Conservation (phyloP, 2,329 filamentous ascomycete genomes). For the Monilinia polystroma region DNA sequence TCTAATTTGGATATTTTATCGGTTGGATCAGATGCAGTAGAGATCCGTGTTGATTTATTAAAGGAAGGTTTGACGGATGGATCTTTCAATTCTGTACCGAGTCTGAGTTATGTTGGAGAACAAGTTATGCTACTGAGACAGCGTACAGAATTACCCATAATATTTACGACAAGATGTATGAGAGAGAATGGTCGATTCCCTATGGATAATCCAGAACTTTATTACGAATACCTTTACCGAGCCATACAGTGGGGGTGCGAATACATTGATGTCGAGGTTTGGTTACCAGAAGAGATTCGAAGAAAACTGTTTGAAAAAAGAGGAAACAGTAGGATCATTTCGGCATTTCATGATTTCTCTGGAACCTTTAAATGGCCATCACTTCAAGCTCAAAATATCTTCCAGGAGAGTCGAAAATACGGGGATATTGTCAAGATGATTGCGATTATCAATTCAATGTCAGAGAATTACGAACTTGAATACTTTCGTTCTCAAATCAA, state of each 20-base stretch:
- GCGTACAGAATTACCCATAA: slow-evolving; percentile 83
- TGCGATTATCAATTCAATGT: slow-evolving; percentile 74
- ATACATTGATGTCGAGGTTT: slow-evolving; percentile 86
- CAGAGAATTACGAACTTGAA: slow-evolving; percentile 87
- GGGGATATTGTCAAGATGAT: slow-evolving; percentile 93
- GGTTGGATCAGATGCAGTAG: slow-evolving; percentile 81
- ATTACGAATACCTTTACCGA: slow-evolving; percentile 75
- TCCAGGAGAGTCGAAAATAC: slow-evolving; percentile 68
- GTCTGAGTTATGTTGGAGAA: slow-evolving; percentile 79
- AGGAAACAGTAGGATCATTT: slow-evolving; percentile 82
- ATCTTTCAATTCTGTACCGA: slow-evolving; percentile 65
- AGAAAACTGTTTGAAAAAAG: slow-evolving; percentile 64
- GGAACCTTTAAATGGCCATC: slow-evolving; percentile 83
- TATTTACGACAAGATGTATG: slow-evolving; percentile 81
- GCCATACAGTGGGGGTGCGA: slow-evolving; percentile 88
- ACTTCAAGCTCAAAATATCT: slow-evolving; percentile 67
- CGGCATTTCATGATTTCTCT: slow-evolving; percentile 88
- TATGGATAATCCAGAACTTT: slow-evolving; percentile 74
- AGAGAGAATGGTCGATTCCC: slow-evolving; percentile 82
- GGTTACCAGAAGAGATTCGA: slow-evolving; percentile 77
- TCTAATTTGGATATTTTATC: slow-evolving; percentile 85
- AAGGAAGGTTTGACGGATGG: slow-evolving; percentile 67
- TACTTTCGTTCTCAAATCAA: slow-evolving; percentile 80
- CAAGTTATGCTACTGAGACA: slow-evolving; percentile 83
- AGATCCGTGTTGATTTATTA: slow-evolving; percentile 79